Evolutionary conservation across 345 rosid genomes (phyloP).

Genomic region (Hevea brasiliensis): DNA sequence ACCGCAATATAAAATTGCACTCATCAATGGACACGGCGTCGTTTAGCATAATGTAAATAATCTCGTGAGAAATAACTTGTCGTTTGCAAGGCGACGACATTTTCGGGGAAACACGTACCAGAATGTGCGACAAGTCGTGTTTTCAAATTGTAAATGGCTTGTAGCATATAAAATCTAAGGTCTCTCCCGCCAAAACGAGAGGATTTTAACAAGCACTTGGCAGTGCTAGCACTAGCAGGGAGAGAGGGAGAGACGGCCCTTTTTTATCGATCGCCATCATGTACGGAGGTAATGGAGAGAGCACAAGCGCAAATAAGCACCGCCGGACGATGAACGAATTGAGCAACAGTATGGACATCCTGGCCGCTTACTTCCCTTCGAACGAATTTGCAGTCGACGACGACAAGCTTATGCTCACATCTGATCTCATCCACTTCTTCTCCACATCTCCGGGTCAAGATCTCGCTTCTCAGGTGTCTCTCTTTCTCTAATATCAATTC

Average conservation of each 20-base stretch:
- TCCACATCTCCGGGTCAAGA: conserved; percentile 48
- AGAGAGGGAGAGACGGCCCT: background rate
- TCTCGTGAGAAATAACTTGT: too few species aligned
- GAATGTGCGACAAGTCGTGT: too few species aligned
- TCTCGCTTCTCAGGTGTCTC: conserved; percentile 61
- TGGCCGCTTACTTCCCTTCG: conserved; percentile 59
- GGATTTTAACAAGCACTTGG: conserved; percentile 13
- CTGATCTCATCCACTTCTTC: conserved; percentile 68
- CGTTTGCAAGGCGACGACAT: too few species aligned
- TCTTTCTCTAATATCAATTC: background rate
- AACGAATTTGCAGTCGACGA: conserved; percentile 54
- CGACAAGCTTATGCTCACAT: conserved; percentile 49
- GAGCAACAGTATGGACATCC: conserved; percentile 35
- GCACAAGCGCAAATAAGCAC: conserved; percentile 18
- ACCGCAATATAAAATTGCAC: background rate
- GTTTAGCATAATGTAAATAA: background rate
- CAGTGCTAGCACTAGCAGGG: background rate
- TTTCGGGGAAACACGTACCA: too few species aligned
- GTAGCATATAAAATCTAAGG: background rate
- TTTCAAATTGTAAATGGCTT: background rate
- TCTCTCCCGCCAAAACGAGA: conserved; percentile 26
- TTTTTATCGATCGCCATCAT: conserved; percentile 19
- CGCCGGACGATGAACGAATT: conserved; percentile 23
- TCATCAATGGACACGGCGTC: background rate
- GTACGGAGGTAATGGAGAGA: conserved; percentile 36